A percentile compares a stretch with the other conserved stretches of the same genome.
Conservation (phyloP, 495 filamentous ascomycete genomes). For the Penicillium bialowiezense region DNA sequence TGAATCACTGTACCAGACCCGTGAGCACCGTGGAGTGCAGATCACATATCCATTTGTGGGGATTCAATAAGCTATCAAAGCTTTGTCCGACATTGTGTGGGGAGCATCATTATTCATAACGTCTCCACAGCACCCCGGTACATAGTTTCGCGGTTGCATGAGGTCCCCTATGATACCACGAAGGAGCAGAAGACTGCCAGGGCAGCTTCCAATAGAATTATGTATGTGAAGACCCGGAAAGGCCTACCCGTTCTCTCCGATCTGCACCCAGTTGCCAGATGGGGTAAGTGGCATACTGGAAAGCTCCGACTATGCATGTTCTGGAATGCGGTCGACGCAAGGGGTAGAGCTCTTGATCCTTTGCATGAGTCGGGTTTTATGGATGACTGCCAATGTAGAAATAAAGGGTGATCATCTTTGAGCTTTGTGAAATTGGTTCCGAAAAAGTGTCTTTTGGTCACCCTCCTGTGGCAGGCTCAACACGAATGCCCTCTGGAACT, state of each 20-base stretch:
- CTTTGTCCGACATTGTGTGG: neutral
- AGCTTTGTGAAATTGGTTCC: neutral
- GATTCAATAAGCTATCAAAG: neutral
- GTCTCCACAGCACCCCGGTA: neutral
- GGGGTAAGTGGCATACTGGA: constrained; percentile 23
- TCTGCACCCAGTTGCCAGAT: constrained; percentile 14
- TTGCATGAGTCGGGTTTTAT: constrained; percentile 8
- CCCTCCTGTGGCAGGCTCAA: neutral
- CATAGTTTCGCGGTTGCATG: neutral
- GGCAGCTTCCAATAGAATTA: neutral
- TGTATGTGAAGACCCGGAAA: neutral
- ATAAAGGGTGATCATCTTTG: constrained; percentile 4
- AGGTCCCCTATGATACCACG: constrained; percentile 10
- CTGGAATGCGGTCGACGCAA: constrained; percentile 24
- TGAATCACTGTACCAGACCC: neutral
- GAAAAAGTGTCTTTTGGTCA: constrained; percentile 8
- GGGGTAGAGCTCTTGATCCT: constrained; percentile 10
- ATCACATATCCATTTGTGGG: neutral
- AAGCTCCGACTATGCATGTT: constrained; percentile 25
- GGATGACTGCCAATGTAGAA: neutral
- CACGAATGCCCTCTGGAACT: neutral
- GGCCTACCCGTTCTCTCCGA: constrained; percentile 5
- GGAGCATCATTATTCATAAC: neutral
- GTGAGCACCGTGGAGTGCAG: neutral
- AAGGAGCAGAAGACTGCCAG: constrained; percentile 5